Conservation (phyloP, 169 alveolate species). For the Babesia ovis region DNA sequence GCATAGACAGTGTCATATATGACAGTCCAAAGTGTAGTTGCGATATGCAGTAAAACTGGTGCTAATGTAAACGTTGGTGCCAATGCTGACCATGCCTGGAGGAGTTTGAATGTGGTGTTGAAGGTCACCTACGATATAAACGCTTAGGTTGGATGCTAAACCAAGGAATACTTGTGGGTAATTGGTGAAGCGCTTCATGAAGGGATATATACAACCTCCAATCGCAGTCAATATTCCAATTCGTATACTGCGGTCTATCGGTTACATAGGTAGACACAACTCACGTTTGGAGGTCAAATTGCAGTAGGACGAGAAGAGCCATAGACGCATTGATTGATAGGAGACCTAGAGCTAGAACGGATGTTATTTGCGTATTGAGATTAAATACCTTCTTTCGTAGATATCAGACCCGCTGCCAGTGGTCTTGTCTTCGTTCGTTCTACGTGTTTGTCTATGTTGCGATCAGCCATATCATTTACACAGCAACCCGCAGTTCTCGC, state of each 20-base stretch:
- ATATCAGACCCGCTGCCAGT: slow-evolving; percentile 88
- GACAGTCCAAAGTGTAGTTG: slow-evolving; percentile 87
- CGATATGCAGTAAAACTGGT: slow-evolving; percentile 54
- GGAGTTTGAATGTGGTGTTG: slow-evolving; percentile 18
- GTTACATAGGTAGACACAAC: background rate
- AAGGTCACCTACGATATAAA: slow-evolving; percentile 72
- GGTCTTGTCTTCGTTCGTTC: slow-evolving; percentile 93
- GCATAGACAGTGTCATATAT: slow-evolving; percentile 94
- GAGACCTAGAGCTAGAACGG: slow-evolving; percentile 34
- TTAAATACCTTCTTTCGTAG: slow-evolving; percentile 71
- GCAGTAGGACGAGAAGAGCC: slow-evolving; percentile 49
- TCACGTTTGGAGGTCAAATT: slow-evolving; percentile 47
- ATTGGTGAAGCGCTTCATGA: slow-evolving; percentile 86
- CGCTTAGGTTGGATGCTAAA: slow-evolving; percentile 88
- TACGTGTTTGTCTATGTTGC: slow-evolving; percentile 79
- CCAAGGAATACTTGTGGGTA: slow-evolving; percentile 92
- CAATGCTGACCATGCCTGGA: slow-evolving; percentile 75
- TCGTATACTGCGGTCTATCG: slow-evolving; percentile 23
- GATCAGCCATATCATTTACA: slow-evolving; percentile 81
- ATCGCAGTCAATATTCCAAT: slow-evolving; percentile 77
- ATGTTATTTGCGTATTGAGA: slow-evolving; percentile 27
- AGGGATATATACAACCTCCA: slow-evolving; percentile 85
- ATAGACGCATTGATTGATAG: slow-evolving; percentile 42
- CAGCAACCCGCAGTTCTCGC: slow-evolving; percentile 79
- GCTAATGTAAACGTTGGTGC: slow-evolving; percentile 60